A percentile compares a stretch with the other conserved stretches of the same genome.
phyloP scores from a whole-genome alignment of 768 basidiomycete species.

The Lactarius tabidus region DNA sequence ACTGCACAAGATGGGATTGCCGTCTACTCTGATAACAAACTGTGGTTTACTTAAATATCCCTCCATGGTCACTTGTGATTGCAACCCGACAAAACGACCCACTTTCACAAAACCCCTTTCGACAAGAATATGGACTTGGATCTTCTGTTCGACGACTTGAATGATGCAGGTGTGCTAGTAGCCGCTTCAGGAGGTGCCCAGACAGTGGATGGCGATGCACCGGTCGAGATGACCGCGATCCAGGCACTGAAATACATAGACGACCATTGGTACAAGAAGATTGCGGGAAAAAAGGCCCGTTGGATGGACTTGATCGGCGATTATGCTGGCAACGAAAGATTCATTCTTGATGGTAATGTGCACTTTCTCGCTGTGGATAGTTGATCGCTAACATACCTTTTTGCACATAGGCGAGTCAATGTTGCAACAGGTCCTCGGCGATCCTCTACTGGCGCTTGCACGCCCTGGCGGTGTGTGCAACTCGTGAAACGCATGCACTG shows the following conservation, averaged over 20 bases:
- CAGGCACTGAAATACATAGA: slow-evolving; percentile 35
- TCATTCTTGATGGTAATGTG: slow-evolving; percentile 56
- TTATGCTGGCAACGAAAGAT: slow-evolving; percentile 63
- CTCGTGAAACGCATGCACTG: background rate
- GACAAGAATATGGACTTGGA: too few species aligned
- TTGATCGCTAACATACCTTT: background rate
- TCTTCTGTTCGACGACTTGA: background rate
- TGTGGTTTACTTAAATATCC: background rate
- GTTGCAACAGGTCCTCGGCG: slow-evolving; percentile 53
- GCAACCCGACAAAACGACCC: too few species aligned
- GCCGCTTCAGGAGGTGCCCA: background rate
- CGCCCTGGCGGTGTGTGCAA: slow-evolving; percentile 37
- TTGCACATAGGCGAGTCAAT: slow-evolving; percentile 53
- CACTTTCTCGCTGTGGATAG: background rate
- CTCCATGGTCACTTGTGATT: background rate
- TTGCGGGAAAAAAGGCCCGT: slow-evolving; percentile 36
- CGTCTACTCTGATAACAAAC: background rate
- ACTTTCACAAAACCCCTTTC: background rate
- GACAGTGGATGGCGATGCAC: background rate
- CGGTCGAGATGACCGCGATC: slow-evolving; percentile 1
- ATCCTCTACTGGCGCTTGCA: slow-evolving; percentile 57
- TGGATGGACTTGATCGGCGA: slow-evolving; percentile 73
- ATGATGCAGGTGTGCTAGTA: background rate
- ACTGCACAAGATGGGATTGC: too few species aligned
- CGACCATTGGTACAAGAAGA: slow-evolving; percentile 37